Evolutionary conservation across 164 flowering plant species (phyloP), one percentile per base, ranked within the genome.

Genomic region (Tetracentron sinense): DNA sequence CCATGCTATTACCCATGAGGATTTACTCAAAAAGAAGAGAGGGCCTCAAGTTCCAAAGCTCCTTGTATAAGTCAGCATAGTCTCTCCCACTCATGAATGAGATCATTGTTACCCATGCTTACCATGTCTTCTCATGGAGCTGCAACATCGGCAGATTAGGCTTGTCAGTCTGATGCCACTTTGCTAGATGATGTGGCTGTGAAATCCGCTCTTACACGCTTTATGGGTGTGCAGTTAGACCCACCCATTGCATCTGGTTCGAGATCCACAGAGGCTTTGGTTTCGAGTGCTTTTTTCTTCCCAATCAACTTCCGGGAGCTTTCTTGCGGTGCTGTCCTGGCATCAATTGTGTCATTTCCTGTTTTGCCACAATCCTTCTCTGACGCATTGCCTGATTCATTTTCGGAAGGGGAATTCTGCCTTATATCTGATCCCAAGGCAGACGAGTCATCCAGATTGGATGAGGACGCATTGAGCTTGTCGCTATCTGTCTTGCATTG

Each of bases 401-500:
- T 57, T 64, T 74, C 67, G 23, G 75, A 17, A 25, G 77, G 65
- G 14, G 80, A 67, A 30, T 69, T 62, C 59, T 71, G 66, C 22
- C 58, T 28, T 60, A 62, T 53, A 61, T 83, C 87, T 4, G 74
- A 67, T 56, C 81, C 55, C 2, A 54, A 54, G 31, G 49, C 60
- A 48, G 82, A 50, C 27, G 75, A 75, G 16, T 69, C 75, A 29
- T 75, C 82, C 46, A 46, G 20, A 42, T 63, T 27, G 10, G 83
- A 75, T 2, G 79, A 69, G 16, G 82, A n/a, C n/a, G n/a, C 71
- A 71, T 82, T 83, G 61, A 63, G 71, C 72, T 72, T 73, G 66
- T 84, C 82, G n/a, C 22, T 42, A 50, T 82, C 78, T 1, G 85
- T 65, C 69, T 89, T 85, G 77, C 75, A 69, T 68, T 93, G 98